A percentile compares a stretch with the other conserved stretches of the same genome.
Conservation (phyloP, 1,139 yeast species). For the Diutina ranongensis region DNA sequence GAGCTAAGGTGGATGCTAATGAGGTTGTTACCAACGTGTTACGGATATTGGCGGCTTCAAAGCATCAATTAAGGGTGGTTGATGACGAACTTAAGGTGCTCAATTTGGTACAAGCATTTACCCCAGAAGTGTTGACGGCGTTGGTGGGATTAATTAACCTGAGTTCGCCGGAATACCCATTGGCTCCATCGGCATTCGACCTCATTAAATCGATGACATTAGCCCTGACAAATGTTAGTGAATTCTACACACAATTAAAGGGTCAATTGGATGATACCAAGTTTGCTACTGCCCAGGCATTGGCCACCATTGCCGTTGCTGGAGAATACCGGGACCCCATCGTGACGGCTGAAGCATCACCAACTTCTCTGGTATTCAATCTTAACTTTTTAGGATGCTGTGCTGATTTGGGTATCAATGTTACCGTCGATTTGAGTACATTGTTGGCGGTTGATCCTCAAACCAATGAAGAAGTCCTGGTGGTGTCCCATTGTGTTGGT, state of each 20-base stretch:
- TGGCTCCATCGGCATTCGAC: not conserved
- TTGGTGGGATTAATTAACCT: not conserved
- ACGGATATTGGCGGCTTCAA: not conserved
- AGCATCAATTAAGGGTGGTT: not conserved
- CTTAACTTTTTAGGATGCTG: not conserved
- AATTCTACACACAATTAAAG: not conserved
- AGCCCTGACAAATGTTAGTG: not conserved
- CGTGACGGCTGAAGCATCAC: not conserved
- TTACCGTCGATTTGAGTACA: not conserved
- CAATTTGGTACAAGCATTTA: not conserved
- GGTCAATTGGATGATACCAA: not conserved
- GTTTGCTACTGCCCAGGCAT: conserved; percentile 3
- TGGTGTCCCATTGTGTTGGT: conserved; percentile 1
- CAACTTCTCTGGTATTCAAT: not conserved
- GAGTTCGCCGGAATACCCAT: not conserved
- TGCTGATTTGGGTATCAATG: not conserved
- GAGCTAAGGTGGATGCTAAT: not conserved
- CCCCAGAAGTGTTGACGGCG: conserved; percentile 1
- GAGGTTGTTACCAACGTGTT: not conserved
- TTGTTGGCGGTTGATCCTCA: not conserved
- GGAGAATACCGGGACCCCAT: not conserved
- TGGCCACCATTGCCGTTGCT: not conserved
- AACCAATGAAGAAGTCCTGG: not conserved
- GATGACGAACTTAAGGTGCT: not conserved
- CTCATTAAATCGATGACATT: not conserved